These are phyloP conservation scores for Trichoderma pleuroti DNA, from an alignment of 2,329 filamentous ascomycete genomes.

Conservation along the genomic window DNA sequence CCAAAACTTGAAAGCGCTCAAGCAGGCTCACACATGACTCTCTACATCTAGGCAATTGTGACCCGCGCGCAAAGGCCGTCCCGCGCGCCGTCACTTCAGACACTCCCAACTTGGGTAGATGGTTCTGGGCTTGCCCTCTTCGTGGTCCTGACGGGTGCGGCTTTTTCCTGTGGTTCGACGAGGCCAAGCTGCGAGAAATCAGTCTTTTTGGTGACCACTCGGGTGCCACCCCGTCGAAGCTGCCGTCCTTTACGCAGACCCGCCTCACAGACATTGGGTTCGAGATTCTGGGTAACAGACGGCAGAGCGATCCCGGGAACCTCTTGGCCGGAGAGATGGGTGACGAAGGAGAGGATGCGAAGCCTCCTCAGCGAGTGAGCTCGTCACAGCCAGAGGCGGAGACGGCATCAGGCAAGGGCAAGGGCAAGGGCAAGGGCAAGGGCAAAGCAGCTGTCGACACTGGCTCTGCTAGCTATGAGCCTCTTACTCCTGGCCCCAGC, in stretches of 20 bases:
- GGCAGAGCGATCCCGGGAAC: constrained; percentile 14
- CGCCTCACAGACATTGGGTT: constrained; percentile 31
- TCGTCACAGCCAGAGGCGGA: constrained; percentile 1
- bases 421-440: not conserved
- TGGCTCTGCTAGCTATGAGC: not conserved
- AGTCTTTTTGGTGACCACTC: constrained; percentile 19
- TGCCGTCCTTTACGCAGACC: constrained; percentile 30
- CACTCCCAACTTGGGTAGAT: constrained; percentile 38
- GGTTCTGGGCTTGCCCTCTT: constrained; percentile 42
- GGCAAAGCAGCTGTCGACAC: not conserved
- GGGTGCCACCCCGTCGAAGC: constrained; percentile 23
- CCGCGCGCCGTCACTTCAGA: constrained; percentile 38
- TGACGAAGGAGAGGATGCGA: not conserved
- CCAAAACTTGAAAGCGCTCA: not conserved
- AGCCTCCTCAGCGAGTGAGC: not conserved
- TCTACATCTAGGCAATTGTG: constrained; percentile 39
- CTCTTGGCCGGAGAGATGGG: not conserved
- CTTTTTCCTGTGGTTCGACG: constrained; percentile 46
- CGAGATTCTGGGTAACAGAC: constrained; percentile 25
- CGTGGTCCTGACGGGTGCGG: constrained; percentile 33
- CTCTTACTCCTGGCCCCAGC: constrained; percentile 9
- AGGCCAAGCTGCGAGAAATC: constrained; percentile 33
- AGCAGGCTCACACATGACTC: not conserved
- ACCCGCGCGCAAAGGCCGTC: constrained; percentile 37
- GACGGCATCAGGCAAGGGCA: not conserved